Percentiles rank a stretch among this genome's conserved stretches.
Conservation (phyloP, 495 filamentous ascomycete species). For the Pseudomonodictys pantanalensis region DNA sequence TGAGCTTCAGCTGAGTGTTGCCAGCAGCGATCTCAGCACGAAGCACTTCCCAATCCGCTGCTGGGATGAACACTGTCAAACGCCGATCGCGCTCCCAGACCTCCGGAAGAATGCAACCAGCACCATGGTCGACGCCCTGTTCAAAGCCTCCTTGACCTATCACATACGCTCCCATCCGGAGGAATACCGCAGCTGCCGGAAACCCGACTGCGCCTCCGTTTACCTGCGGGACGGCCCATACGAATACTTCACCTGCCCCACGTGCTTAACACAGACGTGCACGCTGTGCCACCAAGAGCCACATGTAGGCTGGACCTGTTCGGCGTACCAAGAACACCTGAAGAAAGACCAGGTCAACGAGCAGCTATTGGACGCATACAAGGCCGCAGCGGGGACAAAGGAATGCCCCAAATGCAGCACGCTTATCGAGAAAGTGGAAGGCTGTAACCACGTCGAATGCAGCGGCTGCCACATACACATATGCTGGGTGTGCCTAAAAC, state of each 20-base stretch:
- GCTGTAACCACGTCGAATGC: no score
- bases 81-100: background rate
- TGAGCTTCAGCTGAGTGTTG: background rate
- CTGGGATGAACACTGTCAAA: background rate
- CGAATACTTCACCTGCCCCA: background rate
- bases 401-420: background rate
- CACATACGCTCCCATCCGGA: background rate
- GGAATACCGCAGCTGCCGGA: background rate
- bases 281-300: background rate
- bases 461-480: no score
- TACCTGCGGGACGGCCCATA: background rate
- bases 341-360: background rate
- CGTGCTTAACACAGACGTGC: background rate
- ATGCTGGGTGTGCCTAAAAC: no score
- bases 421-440: background rate
- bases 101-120: background rate
- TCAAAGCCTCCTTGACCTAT: background rate
- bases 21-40: background rate
- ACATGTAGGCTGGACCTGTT: background rate
- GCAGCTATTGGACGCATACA: background rate
- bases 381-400: background rate
- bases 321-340: background rate
- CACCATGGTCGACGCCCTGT: background rate
- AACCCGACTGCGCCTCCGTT: background rate
- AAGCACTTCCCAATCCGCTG: background rate